Base-by-base conservation (phyloP, 176 grass and related monocot genomes). In the Ananas comosus region DNA sequence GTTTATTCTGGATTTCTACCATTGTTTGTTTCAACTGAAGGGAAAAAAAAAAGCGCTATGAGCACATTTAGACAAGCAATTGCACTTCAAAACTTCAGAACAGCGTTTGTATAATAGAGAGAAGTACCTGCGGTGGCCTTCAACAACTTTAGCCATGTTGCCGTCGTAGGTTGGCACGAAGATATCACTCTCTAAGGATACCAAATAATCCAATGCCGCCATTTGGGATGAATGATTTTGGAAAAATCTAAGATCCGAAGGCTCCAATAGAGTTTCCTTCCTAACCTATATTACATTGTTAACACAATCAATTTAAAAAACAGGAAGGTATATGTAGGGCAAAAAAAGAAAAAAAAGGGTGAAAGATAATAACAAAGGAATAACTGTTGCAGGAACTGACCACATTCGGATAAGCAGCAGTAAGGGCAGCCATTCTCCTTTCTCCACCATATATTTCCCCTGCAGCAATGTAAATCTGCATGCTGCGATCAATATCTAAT, bases 171-270 rank as follows among this genome's bases (percentile, higher is more conserved):
- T 91, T 61, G 92, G 92, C 51, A 96, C 79, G 63, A 96, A 96
- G 64, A 91, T 72, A 76, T 96, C 85, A 56, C 92, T 96, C 64
- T 85, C 88, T 79, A 91, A 76, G 56, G 92, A 88, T 58, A 96
- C 92, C 83, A 96, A 88, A 70, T 96, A 96, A 84, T 96, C 92
- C 58, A 96, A 80, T 68, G 92, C 92, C 61, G 91, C 91, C 91
- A 96, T 96, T 72, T 96, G 91, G 63, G 91, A 96, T 68, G 91
- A 96, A 84, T 96, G 92, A 63, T 91, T 96, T 72, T 89, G 83
- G 66, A 96, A 96, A 65, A 82, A 85, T 58, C 85, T 74, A 49
- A 96, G 51, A 17, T 88, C 88, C 23, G 83, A 71, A 69, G 81
- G 56, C 10, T 59, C 85, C 68, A 96, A 75, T 56, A 91, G 18